A percentile compares a stretch with the other conserved stretches of the same genome.
Conservation (phyloP, 805 yeast genomes). For the Hagleromyces aurorensis region DNA sequence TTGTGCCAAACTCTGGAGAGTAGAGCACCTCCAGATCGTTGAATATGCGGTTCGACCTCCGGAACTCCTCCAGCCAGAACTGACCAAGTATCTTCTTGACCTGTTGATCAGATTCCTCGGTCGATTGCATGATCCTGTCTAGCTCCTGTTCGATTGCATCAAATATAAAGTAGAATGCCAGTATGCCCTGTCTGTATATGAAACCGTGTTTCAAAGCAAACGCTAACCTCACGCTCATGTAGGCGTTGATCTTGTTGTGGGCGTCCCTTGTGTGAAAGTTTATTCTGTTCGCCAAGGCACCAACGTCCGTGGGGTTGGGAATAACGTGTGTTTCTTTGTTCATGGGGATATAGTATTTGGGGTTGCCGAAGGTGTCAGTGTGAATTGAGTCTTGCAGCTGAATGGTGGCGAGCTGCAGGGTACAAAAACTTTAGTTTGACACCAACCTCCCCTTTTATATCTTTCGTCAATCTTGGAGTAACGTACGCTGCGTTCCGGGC, state of each 20-base stretch:
- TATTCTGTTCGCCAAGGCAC: constrained; percentile 78
- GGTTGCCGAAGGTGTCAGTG: too few species aligned
- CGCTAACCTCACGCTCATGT: constrained; percentile 62
- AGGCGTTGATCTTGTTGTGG: constrained; percentile 63
- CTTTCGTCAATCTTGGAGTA: too few species aligned
- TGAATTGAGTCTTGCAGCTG: too few species aligned
- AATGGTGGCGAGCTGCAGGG: too few species aligned
- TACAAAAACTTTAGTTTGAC: too few species aligned
- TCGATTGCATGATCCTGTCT: constrained; percentile 38
- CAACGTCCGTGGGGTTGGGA: constrained; percentile 73
- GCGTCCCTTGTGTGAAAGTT: constrained; percentile 56
- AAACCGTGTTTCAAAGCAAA: constrained; percentile 68
- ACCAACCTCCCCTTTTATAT: too few species aligned
- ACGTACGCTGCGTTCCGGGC: too few species aligned
- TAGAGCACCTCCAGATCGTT: constrained; percentile 65
- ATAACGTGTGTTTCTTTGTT: constrained; percentile 33
- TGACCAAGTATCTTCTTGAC: constrained; percentile 39
- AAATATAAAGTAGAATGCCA: constrained; percentile 63
- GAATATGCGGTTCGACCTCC: constrained; percentile 49
- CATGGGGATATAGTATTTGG: too few species aligned
- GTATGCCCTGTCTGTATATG: constrained; percentile 75
- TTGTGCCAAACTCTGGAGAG: constrained; percentile 33
- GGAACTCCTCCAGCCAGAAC: constrained; percentile 65
- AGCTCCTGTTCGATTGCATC: constrained; percentile 47
- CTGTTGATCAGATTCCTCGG: constrained; percentile 42